Base-by-base conservation (phyloP, 2,329 filamentous ascomycete species). In the Colletotrichum musae region DNA sequence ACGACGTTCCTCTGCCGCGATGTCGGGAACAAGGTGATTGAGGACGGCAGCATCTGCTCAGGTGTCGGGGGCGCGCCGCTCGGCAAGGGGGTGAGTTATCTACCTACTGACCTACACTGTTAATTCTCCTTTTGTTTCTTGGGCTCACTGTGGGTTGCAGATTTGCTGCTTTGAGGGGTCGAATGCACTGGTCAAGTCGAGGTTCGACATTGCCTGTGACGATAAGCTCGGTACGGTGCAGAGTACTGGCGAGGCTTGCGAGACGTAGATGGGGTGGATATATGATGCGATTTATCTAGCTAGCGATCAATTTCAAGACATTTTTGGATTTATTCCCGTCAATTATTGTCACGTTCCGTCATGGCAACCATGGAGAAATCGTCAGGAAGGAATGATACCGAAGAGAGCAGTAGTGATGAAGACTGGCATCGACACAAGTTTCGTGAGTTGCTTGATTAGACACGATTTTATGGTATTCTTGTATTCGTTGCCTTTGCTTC, bases 1-100 rank as follows among this genome's bases (percentile, higher is more conserved):
- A 53, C 65, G 45, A 64, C 65, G 3, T 64, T 47, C 3, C 26
- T 64, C 12, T 68, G 65, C 24, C 43, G 16, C 3, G 65, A 68
- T 32, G 13, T 64, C 1, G 18, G 59, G 18, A 58, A 54, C 52
- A 68, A 68, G 2, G 58, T 63, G 18, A 39, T 67, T 7, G 12
- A 32, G 26, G 59, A 68, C 15, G 36, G 12, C 16, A 18, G 26
- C 1, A 47, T 68, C 12, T 68, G 65, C 7, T 53, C 65, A 1
- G 39, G 52, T 9, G 24, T 59, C 10, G 59, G 59, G 13, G 65
- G 65, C 6, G 21, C 26, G 21, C 47, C 28, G 15, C 53, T 68
- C 12, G 65, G 65, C 36, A 58, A 21, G 9, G 65, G 65, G 10
- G 65, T 68, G 41, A 43, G 64, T 64, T 12, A 2, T 50, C 24